A percentile compares a stretch with the other conserved stretches of the same genome.
phyloP scores from a whole-genome alignment of 1,284 basidiomycete species.

The Coniferiporia weirii region DNA sequence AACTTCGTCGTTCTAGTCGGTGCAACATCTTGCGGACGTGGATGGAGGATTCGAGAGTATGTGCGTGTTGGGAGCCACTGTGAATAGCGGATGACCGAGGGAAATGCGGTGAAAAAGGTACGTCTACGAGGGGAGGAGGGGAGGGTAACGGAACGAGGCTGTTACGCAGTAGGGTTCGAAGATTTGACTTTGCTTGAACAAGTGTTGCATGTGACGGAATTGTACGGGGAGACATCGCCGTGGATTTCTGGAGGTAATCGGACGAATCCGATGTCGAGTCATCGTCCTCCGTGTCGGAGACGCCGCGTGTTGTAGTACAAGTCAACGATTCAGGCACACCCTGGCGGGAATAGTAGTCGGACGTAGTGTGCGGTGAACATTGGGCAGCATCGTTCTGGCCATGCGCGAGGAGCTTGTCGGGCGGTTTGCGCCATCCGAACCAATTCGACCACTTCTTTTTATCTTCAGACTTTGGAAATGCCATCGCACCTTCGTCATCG shows the following conservation, averaged over 20 bases:
- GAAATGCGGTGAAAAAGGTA: conserved; percentile 41
- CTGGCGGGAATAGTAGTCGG: conserved; percentile 18
- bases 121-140: conserved; percentile 27
- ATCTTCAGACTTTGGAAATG: conserved; percentile 29
- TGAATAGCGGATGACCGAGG: conserved; percentile 56
- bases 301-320: conserved; percentile 23
- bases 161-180: conserved; percentile 13
- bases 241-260: not conserved
- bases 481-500: conserved; percentile 46
- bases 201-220: not conserved
- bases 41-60: conserved; percentile 41
- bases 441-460: conserved; percentile 42
- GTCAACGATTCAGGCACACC: conserved; percentile 1
- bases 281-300: conserved; percentile 23
- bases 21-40: conserved; percentile 47
- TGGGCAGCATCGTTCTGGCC: not conserved
- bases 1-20: conserved; percentile 36
- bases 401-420: conserved; percentile 22
- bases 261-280: conserved; percentile 22
- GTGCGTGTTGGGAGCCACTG: conserved; percentile 33
- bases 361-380: not conserved
- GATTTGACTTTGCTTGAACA: conserved; percentile 5
- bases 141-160: conserved; percentile 11
- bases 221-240: conserved; percentile 5
- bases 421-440: conserved; percentile 43